Percentiles rank a stretch among this genome's conserved stretches.
phyloP scores from a whole-genome alignment of 768 basidiomycete species.

The Leucosporidium creatinivorum region DNA sequence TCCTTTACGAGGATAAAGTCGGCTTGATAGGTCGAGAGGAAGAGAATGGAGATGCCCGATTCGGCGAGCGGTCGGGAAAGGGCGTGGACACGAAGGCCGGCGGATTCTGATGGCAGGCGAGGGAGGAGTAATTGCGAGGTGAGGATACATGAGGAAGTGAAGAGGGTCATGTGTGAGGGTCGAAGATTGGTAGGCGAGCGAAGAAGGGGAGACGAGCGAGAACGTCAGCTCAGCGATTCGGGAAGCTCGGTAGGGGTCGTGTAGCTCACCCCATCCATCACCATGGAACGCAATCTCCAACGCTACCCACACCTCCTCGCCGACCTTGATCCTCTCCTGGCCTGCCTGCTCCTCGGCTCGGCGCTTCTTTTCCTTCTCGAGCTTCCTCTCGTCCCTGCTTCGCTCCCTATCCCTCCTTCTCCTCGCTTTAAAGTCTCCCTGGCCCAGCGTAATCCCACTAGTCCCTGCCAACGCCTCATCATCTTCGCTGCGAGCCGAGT shows the following conservation, averaged over 20 bases:
- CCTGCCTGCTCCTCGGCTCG: neutral
- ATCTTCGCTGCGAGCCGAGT: neutral
- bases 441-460: conserved; percentile 1
- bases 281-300: conserved; percentile 75
- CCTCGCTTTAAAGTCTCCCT: neutral
- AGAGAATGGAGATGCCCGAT: conserved; percentile 71
- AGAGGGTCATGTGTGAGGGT: conserved; percentile 43
- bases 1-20: conserved; percentile 65
- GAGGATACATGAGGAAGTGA: neutral
- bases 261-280: conserved; percentile 55
- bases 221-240: neutral
- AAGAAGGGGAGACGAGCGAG: conserved; percentile 11
- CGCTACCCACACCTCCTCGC: conserved; percentile 67
- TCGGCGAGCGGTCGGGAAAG: conserved; percentile 67
- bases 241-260: neutral
- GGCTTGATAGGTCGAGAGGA: conserved; percentile 73
- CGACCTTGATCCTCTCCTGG: conserved; percentile 36
- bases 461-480: conserved; percentile 36
- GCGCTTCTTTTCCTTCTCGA: neutral
- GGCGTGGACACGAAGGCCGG: conserved; percentile 66
- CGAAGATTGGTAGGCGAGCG: too few relatives aligned
- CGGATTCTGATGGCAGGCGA: conserved; percentile 41
- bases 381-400: neutral
- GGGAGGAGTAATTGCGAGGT: neutral
- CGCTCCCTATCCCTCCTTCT: neutral